Conservation (phyloP, 1,284 basidiomycete genomes). For the Taiwanofungus camphoratus region DNA sequence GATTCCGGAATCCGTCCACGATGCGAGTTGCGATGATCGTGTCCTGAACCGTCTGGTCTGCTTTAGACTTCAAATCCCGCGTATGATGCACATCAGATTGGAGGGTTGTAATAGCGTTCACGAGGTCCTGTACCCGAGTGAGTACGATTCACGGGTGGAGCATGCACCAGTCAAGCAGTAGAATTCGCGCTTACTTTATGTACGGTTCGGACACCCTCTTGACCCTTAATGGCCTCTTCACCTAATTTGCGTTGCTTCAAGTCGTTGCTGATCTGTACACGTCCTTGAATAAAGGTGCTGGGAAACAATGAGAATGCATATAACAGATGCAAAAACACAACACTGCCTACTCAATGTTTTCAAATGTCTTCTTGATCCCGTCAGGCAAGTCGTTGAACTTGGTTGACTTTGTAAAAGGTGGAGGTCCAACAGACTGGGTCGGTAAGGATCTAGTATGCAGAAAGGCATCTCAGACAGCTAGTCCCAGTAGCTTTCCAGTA, state of each 20-base stretch:
- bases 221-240: constrained; percentile 66
- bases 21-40: constrained; percentile 68
- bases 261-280: constrained; percentile 72
- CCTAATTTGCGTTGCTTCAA: constrained; percentile 71
- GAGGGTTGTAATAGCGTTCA: constrained; percentile 56
- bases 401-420: constrained; percentile 64
- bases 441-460: constrained; percentile 8
- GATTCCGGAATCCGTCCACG: constrained; percentile 69
- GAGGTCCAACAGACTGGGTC: constrained; percentile 31
- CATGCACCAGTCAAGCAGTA: neutral
- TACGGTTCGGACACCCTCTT: constrained; percentile 58
- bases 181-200: constrained; percentile 46
- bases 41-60: constrained; percentile 72
- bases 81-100: constrained; percentile 62
- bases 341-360: constrained; percentile 61
- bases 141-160: neutral
- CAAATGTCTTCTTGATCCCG: constrained; percentile 55
- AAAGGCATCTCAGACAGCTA: constrained; percentile 13
- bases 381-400: constrained; percentile 84
- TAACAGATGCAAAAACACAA: neutral
- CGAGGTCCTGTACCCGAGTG: constrained; percentile 44
- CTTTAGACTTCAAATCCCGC: constrained; percentile 63
- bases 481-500: neutral
- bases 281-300: constrained; percentile 70
- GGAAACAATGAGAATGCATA: neutral